Evolutionary conservation across 2,329 filamentous ascomycete species (phyloP).

Genomic region (Aureobasidium leucospermi): DNA sequence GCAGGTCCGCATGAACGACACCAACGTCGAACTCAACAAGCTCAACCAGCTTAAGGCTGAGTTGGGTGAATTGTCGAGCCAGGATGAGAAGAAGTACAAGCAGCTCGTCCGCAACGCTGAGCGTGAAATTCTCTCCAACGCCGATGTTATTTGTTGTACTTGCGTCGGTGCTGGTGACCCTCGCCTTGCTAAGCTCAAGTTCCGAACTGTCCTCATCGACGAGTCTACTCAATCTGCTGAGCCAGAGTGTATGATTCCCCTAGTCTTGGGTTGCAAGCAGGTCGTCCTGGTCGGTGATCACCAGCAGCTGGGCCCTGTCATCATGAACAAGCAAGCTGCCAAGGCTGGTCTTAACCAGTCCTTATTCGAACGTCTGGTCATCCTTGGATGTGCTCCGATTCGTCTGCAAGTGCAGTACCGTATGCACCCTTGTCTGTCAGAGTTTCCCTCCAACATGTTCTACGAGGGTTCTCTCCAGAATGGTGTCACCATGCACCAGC

Average conservation of each 20-base stretch:
- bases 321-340: conserved; percentile 99
- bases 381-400: conserved; percentile 80
- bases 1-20: conserved; percentile 96
- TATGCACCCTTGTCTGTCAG: conserved; percentile 96
- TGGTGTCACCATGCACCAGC: conserved; percentile 82
- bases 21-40: conserved; percentile 87
- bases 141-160: conserved; percentile 97
- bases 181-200: conserved; percentile 92
- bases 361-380: conserved; percentile 93
- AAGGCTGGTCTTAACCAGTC: conserved; percentile 97
- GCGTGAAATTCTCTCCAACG: conserved; percentile 87
- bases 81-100: conserved; percentile 98
- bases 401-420: conserved; percentile 95
- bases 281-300: conserved; percentile 98
- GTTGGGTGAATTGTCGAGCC: conserved; percentile 81
- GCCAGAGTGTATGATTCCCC: conserved; percentile 96
- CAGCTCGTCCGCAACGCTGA: conserved; percentile 89
- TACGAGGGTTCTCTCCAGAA: conserved; percentile 97
- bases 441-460: conserved; percentile 99
- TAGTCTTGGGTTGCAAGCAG: conserved; percentile 96
- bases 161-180: conserved; percentile 96
- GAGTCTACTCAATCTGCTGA: conserved; percentile 98
- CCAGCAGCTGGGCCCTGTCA: conserved; percentile 94
- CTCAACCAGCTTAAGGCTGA: conserved; percentile 89
- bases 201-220: conserved; percentile 94